Conservation (phyloP, 768 basidiomycete species). For the Boletus vermiculosoides region DNA sequence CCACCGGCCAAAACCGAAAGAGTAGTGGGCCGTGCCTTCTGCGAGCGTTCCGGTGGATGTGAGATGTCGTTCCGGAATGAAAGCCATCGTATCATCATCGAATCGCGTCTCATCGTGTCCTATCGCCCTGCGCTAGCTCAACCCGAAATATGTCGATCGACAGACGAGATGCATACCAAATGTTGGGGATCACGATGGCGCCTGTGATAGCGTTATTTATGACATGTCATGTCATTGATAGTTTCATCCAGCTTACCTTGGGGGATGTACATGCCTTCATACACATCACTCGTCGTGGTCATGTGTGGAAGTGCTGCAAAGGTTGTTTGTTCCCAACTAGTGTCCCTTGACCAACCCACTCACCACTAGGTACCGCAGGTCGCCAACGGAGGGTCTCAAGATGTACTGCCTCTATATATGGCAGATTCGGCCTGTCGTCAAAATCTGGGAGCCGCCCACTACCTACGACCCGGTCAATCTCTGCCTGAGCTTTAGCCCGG, state of each 20-base stretch:
- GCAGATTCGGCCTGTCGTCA: constrained; percentile 27
- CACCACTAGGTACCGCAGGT: constrained; percentile 29
- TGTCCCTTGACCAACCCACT: constrained; percentile 1
- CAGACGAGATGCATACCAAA: constrained; percentile 21
- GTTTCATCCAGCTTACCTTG: constrained; percentile 18
- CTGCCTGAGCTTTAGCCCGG: constrained; percentile 31
- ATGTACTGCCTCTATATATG: constrained; percentile 32
- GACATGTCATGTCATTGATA: neutral
- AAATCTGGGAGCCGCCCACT: constrained; percentile 28
- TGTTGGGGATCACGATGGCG: constrained; percentile 22
- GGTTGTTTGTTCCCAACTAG: neutral
- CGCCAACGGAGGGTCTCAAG: constrained; percentile 35
- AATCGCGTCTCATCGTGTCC: constrained; percentile 52
- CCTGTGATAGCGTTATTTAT: constrained; percentile 6
- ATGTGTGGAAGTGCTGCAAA: constrained; percentile 24
- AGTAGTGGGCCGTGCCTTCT: neutral
- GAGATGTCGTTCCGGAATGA: constrained; percentile 58
- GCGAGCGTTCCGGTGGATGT: constrained; percentile 13
- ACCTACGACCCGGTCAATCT: constrained; percentile 34
- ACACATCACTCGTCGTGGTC: constrained; percentile 24
- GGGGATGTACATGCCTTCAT: constrained; percentile 32
- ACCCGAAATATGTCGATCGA: neutral
- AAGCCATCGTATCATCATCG: constrained; percentile 48
- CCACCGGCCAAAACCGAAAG: constrained; percentile 32
- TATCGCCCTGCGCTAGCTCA: constrained; percentile 37